Base-by-base conservation (phyloP, 345 rosid genomes). In the Linum lewisii region DNA sequence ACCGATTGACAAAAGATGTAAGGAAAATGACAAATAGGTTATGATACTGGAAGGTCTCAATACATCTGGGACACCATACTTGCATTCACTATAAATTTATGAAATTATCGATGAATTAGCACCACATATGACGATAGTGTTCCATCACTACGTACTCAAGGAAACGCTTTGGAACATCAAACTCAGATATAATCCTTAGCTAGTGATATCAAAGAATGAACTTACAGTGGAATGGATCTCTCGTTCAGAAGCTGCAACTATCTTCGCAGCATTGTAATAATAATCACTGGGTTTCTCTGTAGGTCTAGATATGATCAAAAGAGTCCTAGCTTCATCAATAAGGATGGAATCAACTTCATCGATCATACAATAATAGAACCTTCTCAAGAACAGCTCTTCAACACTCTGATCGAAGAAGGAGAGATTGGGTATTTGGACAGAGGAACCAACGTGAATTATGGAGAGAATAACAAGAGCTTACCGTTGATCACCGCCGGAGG, bases 331-430 rank as follows among this genome's bases (percentile, higher is more conserved):
- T 78, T 92, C 98, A 78, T 92, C 96, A 71, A 86, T 84, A 65
- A 92, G 96, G 77, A 92, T 92, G 69, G 98, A 92, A 75, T 92
- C 98, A 62, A 92, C 96, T 83, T 92, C 98, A 58, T 92, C 98
- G 63, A 88, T 92, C 25, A 92, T 67, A 77, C 93, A 88, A 73
- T 78, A 92, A 75, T 83, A 88, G 78, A 92, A 92, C 60, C 77
- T 81, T 79, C 98, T 86, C 71, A 92, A 62, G 73, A 92, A 96
- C 42, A 92, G 98, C 81, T 88, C 98, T 62, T 86, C 98, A 58
- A 79, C 88, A 77, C 79, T 88, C 98, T 88, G 96, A n/a, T n/a
- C n/a, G n/a, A n/a, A n/a, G n/a, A n/a, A n/a, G n/a, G n/a, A n/a
- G n/a, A n/a, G n/a, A n/a, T n/a, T n/a, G n/a, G n/a, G n/a, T n/a